A percentile compares a stretch with the other conserved stretches of the same genome.
These are phyloP conservation scores for Neoscytalidium dimidiatum DNA, from an alignment of 2,329 filamentous ascomycete genomes.

Conservation along the genomic window DNA sequence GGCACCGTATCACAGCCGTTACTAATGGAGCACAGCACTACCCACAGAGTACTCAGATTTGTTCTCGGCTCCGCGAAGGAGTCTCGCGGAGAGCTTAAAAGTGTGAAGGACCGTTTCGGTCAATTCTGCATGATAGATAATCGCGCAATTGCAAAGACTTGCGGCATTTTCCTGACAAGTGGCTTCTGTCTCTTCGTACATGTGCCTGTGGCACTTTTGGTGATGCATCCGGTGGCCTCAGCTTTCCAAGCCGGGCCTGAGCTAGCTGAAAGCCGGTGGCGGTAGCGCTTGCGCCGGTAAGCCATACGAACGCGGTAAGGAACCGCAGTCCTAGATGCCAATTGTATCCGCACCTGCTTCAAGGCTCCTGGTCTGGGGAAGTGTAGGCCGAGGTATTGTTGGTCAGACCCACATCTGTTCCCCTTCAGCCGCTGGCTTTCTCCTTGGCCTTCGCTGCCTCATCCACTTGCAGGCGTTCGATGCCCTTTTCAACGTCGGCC, in stretches of 20 bases:
- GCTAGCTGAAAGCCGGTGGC: background rate
- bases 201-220: background rate
- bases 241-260: background rate
- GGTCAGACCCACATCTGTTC: background rate
- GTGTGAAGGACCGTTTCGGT: constrained; percentile 15
- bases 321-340: background rate
- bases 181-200: background rate
- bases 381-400: background rate
- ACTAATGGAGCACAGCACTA: constrained; percentile 14
- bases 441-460: constrained; percentile 13
- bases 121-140: constrained; percentile 16
- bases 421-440: constrained; percentile 1
- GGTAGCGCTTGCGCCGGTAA: background rate
- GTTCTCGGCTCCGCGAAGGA: background rate
- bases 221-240: constrained; percentile 14
- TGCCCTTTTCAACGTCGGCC: constrained; percentile 32
- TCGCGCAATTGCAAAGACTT: constrained; percentile 5
- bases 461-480: constrained; percentile 30
- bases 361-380: background rate
- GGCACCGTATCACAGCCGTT: constrained; percentile 17
- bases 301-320: constrained; percentile 9
- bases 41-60: background rate
- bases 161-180: constrained; percentile 8
- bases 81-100: constrained; percentile 4
- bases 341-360: background rate